Evolutionary conservation across 2,329 filamentous ascomycete species (phyloP), one percentile per base, ranked within the genome.

Genomic region (Ramularia collo-cygni): DNA sequence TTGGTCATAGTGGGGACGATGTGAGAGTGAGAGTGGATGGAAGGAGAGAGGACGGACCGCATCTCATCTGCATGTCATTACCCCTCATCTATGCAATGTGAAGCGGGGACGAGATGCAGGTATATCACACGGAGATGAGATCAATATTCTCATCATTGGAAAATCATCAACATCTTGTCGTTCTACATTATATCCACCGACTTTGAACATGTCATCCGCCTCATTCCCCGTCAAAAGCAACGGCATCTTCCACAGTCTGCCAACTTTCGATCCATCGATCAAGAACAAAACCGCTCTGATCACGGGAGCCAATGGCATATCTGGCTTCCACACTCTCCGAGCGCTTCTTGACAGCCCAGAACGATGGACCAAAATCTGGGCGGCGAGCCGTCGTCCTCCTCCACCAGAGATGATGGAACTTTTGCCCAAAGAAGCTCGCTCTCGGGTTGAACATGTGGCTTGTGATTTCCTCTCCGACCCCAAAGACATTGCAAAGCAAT

Each of bases 221-320:
- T 18, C 31, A 9, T 34, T 43, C 13, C 52, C 55, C 4, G 40
- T 56, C 13, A 49, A 56, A 15, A 55, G 39, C 27, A 52, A 48
- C 27, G 69, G 67, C 46, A 74, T 75, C 43, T 74, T 67, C 51
- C 68, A 70, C 51, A 70, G 66, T 41, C 62, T 75, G 0, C 71
- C 71, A 0, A 63, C 64, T 9, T 72, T 66, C 43, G 58, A 66
- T n/a, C 50, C 63, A 3, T 57, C 61, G 1, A 48, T 66, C 38
- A 65, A 66, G 44, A 62, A 59, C 14, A 61, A 74, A 16, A 72
- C 68, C 0, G 72, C 71, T 3, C 68, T 76, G 31, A 64, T 76
- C 27, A 73, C 70, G 0, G 72, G 72, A 4, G 69, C 71, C 37
- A 75, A 74, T 62, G 74, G 71, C 7, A 71, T 76, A 18, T 73